Base-by-base conservation (phyloP, 2,329 filamentous ascomycete species). In the Thelonectria rubi region DNA sequence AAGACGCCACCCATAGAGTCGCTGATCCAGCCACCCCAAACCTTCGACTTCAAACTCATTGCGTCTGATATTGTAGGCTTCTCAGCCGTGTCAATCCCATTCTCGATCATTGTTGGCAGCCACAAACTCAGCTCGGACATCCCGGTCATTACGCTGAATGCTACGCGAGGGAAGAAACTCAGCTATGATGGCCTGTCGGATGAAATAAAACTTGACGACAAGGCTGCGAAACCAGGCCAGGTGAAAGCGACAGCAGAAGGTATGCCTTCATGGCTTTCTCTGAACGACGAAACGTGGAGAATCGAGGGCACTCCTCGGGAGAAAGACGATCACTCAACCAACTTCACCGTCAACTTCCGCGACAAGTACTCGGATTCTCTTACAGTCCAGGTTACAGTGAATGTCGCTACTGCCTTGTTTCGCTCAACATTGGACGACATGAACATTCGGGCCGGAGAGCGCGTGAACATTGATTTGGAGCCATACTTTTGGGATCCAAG, bases 1-100 rank as follows among this genome's bases (percentile, higher is more conserved):
- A 85, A 78, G 34, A 90, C 90, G 2, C 93, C 92, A 1, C 79
- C 87, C 1, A 81, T 88, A 48, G 84, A 86, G 60, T 87, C 86
- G 26, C 80, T 90, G 10, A 77, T 87, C 37, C 85, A 89, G 32
- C 87, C 88, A 8, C 89, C 92, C 3, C 90, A 96, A 71, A 84
- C 80, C 0, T 95, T 93, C 70, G 83, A 84, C 18, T 84, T 97
- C 59, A 82, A 87, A 62, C 80, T 97, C 7, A 86, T 95, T 52
- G 92, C 91, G 1, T 94, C 91, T 1, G 91, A 96, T 72, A 85
- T 93, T 17, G 80, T 86, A n/a, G 92, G 91, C 1, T 97, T 94
- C 73, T 86, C 90, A 5, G 89, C 88, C 1, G 82, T 85, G 10
- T 84, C 85, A 2, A 73, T 90, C 54, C 78, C 81, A 0, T 96